These are phyloP conservation scores for Rhizopogon roseolus DNA, from an alignment of 768 basidiomycete genomes.

Conservation along the genomic window DNA sequence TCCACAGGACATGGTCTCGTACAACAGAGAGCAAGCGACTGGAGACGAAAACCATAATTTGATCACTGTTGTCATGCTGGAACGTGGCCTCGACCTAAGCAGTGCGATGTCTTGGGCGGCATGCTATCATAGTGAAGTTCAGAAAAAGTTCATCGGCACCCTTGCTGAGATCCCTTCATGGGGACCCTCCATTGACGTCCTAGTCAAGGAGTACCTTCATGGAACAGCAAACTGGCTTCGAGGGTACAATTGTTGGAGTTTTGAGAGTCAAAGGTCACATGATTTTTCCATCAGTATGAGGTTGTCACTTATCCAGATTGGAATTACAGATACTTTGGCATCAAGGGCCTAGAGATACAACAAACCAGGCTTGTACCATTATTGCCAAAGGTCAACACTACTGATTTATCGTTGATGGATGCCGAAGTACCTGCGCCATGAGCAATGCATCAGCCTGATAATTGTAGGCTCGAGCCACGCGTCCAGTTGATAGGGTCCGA, in stretches of 20 bases:
- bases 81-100: constrained; percentile 17
- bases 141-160: constrained; percentile 15
- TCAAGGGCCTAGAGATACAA: constrained; percentile 18
- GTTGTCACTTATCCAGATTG: neutral
- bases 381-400: neutral
- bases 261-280: constrained; percentile 14
- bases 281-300: neutral
- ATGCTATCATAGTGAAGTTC: constrained; percentile 7
- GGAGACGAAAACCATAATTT: constrained; percentile 31
- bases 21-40: constrained; percentile 29
- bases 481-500: too few relatives aligned
- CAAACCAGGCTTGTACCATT: constrained; percentile 10
- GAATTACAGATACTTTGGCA: constrained; percentile 24
- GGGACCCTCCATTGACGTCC: constrained; percentile 17
- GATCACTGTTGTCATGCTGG: constrained; percentile 29
- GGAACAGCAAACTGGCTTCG: constrained; percentile 22
- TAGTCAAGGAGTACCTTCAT: constrained; percentile 20
- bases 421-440: too few relatives aligned
- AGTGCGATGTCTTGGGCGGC: constrained; percentile 24
- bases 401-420: neutral
- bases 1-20: constrained; percentile 31
- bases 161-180: constrained; percentile 22
- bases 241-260: constrained; percentile 23
- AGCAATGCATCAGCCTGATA: too few relatives aligned
- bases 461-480: too few relatives aligned